These are phyloP conservation scores for Kwoniella newhampshirensis DNA, from an alignment of 768 basidiomycete genomes.

Conservation along the genomic window DNA sequence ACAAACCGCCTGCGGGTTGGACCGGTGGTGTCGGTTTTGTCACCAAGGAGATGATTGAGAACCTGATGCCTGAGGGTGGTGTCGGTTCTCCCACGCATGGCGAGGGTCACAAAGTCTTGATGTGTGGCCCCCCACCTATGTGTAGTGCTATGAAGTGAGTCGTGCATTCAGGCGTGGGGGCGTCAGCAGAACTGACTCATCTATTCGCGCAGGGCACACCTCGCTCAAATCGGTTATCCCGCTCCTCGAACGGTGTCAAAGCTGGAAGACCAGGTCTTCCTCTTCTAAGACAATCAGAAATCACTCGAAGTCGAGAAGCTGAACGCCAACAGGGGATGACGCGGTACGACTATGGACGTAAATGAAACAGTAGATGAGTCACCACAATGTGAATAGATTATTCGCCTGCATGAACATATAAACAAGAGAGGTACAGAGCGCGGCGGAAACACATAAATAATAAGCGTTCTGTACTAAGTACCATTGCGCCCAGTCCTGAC, in stretches of 20 bases:
- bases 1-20: constrained; percentile 86
- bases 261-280: constrained; percentile 65
- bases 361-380: too few species aligned
- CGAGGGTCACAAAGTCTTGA: constrained; percentile 48
- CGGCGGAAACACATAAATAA: too few species aligned
- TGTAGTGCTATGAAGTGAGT: constrained; percentile 74
- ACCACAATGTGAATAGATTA: too few species aligned
- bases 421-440: too few species aligned
- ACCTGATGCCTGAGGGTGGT: constrained; percentile 64
- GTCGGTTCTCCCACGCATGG: constrained; percentile 41
- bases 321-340: too few species aligned
- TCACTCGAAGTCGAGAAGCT: too few species aligned
- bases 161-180: constrained; percentile 1
- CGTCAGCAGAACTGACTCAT: not conserved
- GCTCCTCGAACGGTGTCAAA: constrained; percentile 88
- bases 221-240: constrained; percentile 82
- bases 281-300: constrained; percentile 43
- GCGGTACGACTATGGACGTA: too few species aligned
- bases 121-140: constrained; percentile 67
- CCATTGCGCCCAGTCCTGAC: too few species aligned
- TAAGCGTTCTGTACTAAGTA: too few species aligned
- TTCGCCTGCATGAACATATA: too few species aligned
- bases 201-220: constrained; percentile 66
- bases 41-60: constrained; percentile 82
- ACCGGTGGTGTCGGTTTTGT: constrained; percentile 88